phyloP scores from a whole-genome alignment of 1,139 yeast species.

The Arxiozyma heterogenica region DNA sequence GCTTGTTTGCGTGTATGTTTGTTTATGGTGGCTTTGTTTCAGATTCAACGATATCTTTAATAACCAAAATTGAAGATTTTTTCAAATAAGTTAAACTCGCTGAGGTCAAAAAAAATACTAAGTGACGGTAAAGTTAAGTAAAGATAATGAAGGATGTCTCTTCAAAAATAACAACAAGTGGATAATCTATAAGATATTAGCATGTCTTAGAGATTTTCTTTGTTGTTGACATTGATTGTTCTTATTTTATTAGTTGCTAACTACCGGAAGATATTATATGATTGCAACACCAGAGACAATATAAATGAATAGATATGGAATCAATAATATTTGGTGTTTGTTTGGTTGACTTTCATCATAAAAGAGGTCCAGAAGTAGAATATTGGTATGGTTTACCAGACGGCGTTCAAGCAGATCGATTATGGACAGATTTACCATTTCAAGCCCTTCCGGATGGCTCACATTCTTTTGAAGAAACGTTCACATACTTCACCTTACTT shows the following conservation, averaged over 20 bases:
- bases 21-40: not conserved
- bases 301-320: not conserved
- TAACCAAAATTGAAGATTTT: not conserved
- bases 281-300: not conserved
- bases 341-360: slow-evolving; percentile 88
- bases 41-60: not conserved
- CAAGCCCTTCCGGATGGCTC: slow-evolving; percentile 96
- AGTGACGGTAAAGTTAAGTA: not conserved
- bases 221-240: not conserved
- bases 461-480: slow-evolving; percentile 85
- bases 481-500: slow-evolving; percentile 80
- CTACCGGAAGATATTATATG: not conserved
- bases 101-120: not conserved
- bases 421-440: slow-evolving; percentile 88
- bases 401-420: slow-evolving; percentile 33
- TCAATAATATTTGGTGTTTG: slow-evolving; percentile 66
- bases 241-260: too few species aligned
- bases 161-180: not conserved
- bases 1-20: not conserved
- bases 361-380: slow-evolving; percentile 91
- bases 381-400: slow-evolving; percentile 73
- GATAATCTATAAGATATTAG: too few species aligned
- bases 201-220: not conserved
- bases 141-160: not conserved
- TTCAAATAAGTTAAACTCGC: not conserved